Percentiles rank a stretch among this genome's conserved stretches.
These are phyloP conservation scores for Aschersonia sp. DNA, from an alignment of 2,329 filamentous ascomycete species.

Conservation along the genomic window DNA sequence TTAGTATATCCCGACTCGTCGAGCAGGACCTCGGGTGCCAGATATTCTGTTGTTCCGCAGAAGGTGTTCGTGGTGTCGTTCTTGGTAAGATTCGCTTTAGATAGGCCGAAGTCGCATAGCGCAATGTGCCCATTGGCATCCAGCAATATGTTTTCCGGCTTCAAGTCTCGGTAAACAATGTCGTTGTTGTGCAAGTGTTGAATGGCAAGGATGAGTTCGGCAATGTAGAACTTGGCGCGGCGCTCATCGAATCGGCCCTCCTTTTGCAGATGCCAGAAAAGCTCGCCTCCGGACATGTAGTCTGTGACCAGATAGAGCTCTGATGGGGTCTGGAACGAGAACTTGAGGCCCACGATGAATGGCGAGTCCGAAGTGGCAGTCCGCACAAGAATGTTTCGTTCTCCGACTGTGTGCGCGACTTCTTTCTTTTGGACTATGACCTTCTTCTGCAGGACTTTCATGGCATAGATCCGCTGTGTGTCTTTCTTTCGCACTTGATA, in stretches of 20 bases:
- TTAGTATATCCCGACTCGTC: slow-evolving; percentile 98
- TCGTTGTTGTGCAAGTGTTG: slow-evolving; percentile 93
- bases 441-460: slow-evolving; percentile 99
- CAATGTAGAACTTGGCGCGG: slow-evolving; percentile 96
- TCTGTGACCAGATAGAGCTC: slow-evolving; percentile 97
- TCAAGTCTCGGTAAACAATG: slow-evolving; percentile 94
- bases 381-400: slow-evolving; percentile 91
- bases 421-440: slow-evolving; percentile 99
- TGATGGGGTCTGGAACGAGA: slow-evolving; percentile 94
- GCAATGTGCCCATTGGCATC: slow-evolving; percentile 97
- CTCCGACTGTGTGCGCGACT: slow-evolving; percentile 90
- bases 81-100: slow-evolving; percentile 92
- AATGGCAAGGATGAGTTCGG: slow-evolving; percentile 86
- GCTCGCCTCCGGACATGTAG: slow-evolving; percentile 96
- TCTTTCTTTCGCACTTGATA: slow-evolving; percentile 98
- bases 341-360: slow-evolving; percentile 96
- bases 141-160: slow-evolving; percentile 92
- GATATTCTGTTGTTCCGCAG: slow-evolving; percentile 94
- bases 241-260: slow-evolving; percentile 91
- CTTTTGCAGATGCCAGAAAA: slow-evolving; percentile 98
- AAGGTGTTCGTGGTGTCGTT: slow-evolving; percentile 98
- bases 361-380: slow-evolving; percentile 92
- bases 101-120: slow-evolving; percentile 91
- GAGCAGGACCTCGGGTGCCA: slow-evolving; percentile 86
- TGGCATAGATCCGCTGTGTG: slow-evolving; percentile 89